Conservation (phyloP, 177 flowering plant genomes). For the Vitis hybrid region DNA sequence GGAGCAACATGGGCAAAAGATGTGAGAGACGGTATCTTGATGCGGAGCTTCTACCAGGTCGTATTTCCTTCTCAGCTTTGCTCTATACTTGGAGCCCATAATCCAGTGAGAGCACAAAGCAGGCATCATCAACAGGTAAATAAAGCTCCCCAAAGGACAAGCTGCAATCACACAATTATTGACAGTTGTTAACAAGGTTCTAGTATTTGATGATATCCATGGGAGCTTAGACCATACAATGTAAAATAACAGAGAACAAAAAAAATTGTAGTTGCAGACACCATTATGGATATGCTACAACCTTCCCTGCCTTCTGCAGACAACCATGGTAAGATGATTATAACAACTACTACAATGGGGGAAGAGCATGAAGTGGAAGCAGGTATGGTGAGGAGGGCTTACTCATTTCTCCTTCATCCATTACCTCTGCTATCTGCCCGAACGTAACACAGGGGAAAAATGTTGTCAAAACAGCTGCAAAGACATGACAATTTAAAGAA, state of each 20-base stretch:
- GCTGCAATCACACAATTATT: conserved; percentile 25
- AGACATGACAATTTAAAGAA: background rate
- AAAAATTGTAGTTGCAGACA: too few relatives aligned
- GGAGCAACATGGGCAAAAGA: conserved; percentile 44
- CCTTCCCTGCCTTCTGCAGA: too few relatives aligned
- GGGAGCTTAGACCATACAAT: too few relatives aligned
- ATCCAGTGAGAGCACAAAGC: conserved; percentile 33
- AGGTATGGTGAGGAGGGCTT: conserved; percentile 9
- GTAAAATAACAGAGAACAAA: too few relatives aligned
- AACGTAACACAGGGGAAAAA: conserved; percentile 53
- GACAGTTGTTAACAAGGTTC: too few relatives aligned
- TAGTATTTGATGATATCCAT: too few relatives aligned
- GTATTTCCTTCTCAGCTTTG: conserved; percentile 35
- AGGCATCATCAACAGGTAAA: conserved; percentile 38
- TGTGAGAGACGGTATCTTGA: conserved; percentile 32
- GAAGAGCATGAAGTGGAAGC: background rate
- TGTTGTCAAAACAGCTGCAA: conserved; percentile 45
- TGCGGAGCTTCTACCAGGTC: conserved; percentile 48
- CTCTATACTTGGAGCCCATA: conserved; percentile 40
- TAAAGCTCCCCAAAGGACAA: conserved; percentile 34
- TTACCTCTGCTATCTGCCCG: conserved; percentile 60
- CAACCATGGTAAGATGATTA: too few relatives aligned
- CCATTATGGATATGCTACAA: too few relatives aligned
- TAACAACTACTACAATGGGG: background rate
- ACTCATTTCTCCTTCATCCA: conserved; percentile 49